Evolutionary conservation across 139 green algal species (phyloP), one percentile per base, ranked within the genome.

Genomic region (Picochlorum sp.): DNA sequence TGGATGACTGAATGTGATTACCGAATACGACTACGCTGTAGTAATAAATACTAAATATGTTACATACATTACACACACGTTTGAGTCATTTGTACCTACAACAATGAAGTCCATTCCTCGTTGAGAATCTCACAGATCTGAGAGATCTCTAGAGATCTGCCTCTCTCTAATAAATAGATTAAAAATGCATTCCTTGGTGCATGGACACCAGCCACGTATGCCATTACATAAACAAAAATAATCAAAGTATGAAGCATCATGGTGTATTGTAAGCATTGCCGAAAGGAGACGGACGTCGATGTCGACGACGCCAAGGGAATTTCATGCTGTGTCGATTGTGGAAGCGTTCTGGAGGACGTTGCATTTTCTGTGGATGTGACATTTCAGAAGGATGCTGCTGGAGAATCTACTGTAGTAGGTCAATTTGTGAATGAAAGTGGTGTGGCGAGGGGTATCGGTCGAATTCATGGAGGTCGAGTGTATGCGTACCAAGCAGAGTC

Each of bases 301-400:
- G 58, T 75, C 1, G 86, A 96, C 60, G 81, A 92, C 8, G 57
- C 80, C 1, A 84, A 82, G 20, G 90, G 87, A 18, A 92, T 95
- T 75, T 80, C 78, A 81, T 90, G 80, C 75, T 98, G 92, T 78
- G 81, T 80, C 7, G 38, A 73, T 30, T 98, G 92, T 69, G 91
- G 92, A 4, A 77, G 76, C 9, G 88, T 98, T 59, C 75, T 97
- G 23, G 88, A 97, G 44, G 90, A 97, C 44, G 67, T 67, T n/a
- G 82, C 86, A 41, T 96, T 94, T 51, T 86, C 76, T 23, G 80
- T 71, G 16, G 89, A 96, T 37, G 74, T 92, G 18, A 90, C 85
- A 11, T 98, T 98, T 63, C 62, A 69, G 2, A 97, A 97, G 57
- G 87, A 84, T 16, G 78, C 75, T 4, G 87, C 85, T 65, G 87